Base-by-base conservation (phyloP, 441 rosid species). In the Mallotus repandus region DNA sequence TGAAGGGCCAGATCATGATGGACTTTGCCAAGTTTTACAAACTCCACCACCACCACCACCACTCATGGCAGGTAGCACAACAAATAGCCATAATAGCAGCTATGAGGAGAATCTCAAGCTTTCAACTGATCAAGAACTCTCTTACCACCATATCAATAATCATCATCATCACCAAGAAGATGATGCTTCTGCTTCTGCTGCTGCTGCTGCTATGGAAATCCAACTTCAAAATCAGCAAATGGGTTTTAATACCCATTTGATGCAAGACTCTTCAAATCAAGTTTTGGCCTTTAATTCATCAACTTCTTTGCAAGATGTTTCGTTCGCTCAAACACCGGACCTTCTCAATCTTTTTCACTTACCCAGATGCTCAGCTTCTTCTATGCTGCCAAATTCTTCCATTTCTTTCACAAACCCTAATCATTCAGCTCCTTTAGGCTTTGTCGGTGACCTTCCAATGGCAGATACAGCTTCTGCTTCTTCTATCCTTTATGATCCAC, bases 341-440 rank as follows among this genome's bases (percentile, higher is more conserved):
- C 93, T 91, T 66, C 87, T 88, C 46, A 88, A 85, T 78, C 94
- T 91, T 69, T 79, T 90, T 75, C 89, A 84, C 70, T 74, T 89
- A 32, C 85, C 94, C 50, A 62, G 80, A 74, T 80, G 85, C 68
- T 69, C 81, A 35, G 57, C 75, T 19, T 61, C 82, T 46, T 56
- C 82, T 69, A 45, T 84, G 69, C 77, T 84, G 14, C 86, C 87
- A 18, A 77, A 76, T 74, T 78, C 89, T 3, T 81, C 93, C 6
- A 61, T 87, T 16, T 78, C 93, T 56, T 81, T 88, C 56, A 75
- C 81, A 43, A 84, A 75, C 78, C 80, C 29, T 68, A 38, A 58
- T 70, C 78, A 72, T 55, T 59, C 78, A 45, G 5, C 68, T 52
- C 67, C 76, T 11, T 18, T 74, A 19, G 69, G 77, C 25, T 77